Conservation (phyloP, 441 rosid species). For the Rhodomyrtus psidioides region DNA sequence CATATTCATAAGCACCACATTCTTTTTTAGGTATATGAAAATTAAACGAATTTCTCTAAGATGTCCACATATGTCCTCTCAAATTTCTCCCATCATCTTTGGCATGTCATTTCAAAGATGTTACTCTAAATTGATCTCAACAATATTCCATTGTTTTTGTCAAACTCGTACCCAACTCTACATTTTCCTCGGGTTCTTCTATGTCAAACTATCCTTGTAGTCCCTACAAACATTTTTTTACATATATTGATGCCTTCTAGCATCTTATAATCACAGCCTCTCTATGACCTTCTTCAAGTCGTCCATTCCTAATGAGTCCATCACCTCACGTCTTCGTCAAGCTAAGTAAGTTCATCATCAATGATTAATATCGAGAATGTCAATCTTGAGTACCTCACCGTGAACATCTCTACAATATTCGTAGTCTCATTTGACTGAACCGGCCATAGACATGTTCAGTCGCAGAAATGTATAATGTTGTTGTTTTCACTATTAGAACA, state of each 20-base stretch:
- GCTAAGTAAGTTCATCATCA: not conserved
- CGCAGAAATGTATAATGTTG: not conserved
- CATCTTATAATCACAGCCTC: not conserved
- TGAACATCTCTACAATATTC: not conserved
- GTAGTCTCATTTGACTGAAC: not conserved
- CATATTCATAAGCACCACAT: not conserved
- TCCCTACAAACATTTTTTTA: not conserved
- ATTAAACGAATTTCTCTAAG: not conserved
- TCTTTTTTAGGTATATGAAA: not conserved
- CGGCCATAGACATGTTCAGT: not conserved
- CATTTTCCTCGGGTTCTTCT: not conserved
- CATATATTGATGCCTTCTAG: not conserved
- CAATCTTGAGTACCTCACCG: not conserved
- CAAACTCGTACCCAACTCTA: not conserved
- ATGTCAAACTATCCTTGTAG: not conserved
- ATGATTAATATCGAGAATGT: not conserved
- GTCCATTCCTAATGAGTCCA: not conserved
- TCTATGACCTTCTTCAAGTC: not conserved
- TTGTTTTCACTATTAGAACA: not conserved
- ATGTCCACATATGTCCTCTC: not conserved
- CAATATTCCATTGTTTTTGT: not conserved
- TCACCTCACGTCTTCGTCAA: not conserved
- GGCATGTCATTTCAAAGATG: not conserved
- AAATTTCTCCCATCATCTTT: not conserved
- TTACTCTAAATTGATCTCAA: not conserved